These are phyloP conservation scores for Tolypocladium guangdongense DNA, from an alignment of 2,329 filamentous ascomycete species.

Conservation along the genomic window DNA sequence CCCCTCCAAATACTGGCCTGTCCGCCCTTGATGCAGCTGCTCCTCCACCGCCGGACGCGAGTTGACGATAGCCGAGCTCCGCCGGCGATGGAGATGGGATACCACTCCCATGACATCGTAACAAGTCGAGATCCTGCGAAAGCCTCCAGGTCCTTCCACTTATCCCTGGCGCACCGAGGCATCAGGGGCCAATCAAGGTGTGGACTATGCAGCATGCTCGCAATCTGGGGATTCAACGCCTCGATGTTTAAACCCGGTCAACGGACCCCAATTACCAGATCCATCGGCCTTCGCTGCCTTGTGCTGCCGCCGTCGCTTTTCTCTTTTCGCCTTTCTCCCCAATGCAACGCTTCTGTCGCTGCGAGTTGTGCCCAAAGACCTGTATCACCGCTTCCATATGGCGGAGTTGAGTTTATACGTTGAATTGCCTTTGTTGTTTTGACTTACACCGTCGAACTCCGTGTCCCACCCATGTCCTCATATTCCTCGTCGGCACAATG, in stretches of 20 bases:
- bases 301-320: not conserved
- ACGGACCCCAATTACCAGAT: not conserved
- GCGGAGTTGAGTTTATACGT: not conserved
- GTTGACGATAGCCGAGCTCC: not conserved
- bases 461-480: not conserved
- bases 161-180: not conserved
- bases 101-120: not conserved
- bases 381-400: not conserved
- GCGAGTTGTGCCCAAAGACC: not conserved
- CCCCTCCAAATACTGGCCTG: not conserved
- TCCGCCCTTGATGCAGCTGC: not conserved
- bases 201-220: not conserved
- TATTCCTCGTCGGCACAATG: conserved; percentile 6
- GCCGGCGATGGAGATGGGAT: not conserved
- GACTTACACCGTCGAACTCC: not conserved
- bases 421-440: not conserved
- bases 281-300: not conserved
- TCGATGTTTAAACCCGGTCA: not conserved
- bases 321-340: not conserved
- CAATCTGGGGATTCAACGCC: not conserved
- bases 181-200: not conserved
- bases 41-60: not conserved
- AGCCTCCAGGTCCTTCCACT: not conserved
- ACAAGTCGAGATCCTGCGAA: not conserved
- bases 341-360: not conserved